Conservation (phyloP, 2,329 filamentous ascomycete species). For the Diaporthe velutina region DNA sequence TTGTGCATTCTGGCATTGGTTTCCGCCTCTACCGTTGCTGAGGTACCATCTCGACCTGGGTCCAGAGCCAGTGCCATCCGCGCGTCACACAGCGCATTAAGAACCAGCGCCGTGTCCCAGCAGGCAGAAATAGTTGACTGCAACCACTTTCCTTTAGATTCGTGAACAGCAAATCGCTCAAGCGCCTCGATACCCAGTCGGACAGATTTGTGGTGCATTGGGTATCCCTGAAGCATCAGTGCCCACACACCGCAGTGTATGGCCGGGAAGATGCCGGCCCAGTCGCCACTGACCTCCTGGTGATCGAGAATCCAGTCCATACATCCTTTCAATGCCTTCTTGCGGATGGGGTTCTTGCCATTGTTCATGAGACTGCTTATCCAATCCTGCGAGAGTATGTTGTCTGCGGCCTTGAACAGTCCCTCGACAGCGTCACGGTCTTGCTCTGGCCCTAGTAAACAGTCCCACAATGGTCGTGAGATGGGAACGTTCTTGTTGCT, state of each 20-base stretch:
- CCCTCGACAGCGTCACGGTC: constrained; percentile 17
- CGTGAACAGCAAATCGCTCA: constrained; percentile 45
- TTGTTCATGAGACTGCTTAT: background rate
- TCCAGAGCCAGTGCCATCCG: constrained; percentile 29
- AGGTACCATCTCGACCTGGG: background rate
- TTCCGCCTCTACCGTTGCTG: background rate
- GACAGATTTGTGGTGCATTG: constrained; percentile 42
- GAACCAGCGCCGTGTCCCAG: constrained; percentile 52
- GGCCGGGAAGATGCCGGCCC: constrained; percentile 48
- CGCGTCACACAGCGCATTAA: constrained; percentile 45
- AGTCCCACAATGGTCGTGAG: constrained; percentile 3
- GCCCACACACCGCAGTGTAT: constrained; percentile 47
- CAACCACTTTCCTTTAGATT: constrained; percentile 47
- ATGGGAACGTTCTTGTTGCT: background rate
- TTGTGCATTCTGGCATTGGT: background rate
- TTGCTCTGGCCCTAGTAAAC: constrained; percentile 29
- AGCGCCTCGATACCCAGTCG: constrained; percentile 44
- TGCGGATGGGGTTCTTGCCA: background rate
- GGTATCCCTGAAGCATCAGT: constrained; percentile 48
- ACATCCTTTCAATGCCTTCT: constrained; percentile 36
- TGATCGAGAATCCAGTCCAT: constrained; percentile 49
- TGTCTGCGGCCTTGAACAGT: constrained; percentile 1
- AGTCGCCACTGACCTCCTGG: constrained; percentile 48
- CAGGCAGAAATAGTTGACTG: constrained; percentile 47
- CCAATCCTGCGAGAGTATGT: constrained; percentile 38